phyloP scores from a whole-genome alignment of 2,329 filamentous ascomycete genomes.

The Nothophaeocryptopus gaeumannii region DNA sequence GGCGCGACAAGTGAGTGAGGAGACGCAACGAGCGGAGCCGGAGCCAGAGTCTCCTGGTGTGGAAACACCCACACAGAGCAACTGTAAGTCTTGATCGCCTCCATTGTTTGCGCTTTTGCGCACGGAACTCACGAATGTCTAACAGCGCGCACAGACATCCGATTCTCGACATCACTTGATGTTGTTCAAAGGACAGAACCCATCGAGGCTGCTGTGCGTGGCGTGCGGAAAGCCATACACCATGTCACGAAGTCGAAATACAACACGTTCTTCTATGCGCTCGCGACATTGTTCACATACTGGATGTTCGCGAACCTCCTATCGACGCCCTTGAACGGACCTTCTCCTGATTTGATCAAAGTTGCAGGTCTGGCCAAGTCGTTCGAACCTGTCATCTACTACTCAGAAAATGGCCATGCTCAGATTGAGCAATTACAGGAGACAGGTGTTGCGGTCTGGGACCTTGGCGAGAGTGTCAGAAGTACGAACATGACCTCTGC shows the following conservation, averaged over 20 bases:
- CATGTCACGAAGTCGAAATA: conserved; percentile 66
- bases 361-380: conserved; percentile 84
- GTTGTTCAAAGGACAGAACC: conserved; percentile 83
- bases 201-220: conserved; percentile 69
- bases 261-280: conserved; percentile 61
- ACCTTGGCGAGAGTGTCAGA: conserved; percentile 85
- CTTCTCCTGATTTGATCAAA: conserved; percentile 83
- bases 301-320: conserved; percentile 64
- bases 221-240: conserved; percentile 59
- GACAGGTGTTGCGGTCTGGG: conserved; percentile 90
- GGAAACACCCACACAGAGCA: conserved; percentile 33
- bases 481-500: conserved; percentile 88
- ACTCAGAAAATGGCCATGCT: conserved; percentile 81
- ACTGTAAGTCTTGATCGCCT: conserved; percentile 31
- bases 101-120: not conserved
- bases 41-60: conserved; percentile 22
- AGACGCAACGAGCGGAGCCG: conserved; percentile 17
- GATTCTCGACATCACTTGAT: conserved; percentile 82
- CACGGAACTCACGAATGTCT: conserved; percentile 3
- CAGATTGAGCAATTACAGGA: conserved; percentile 87
- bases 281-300: conserved; percentile 64
- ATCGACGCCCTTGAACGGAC: conserved; percentile 62
- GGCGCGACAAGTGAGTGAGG: conserved; percentile 20
- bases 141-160: conserved; percentile 62
- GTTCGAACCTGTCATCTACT: conserved; percentile 92